These are phyloP conservation scores for Stellera chamaejasme DNA, from an alignment of 345 rosid species.

Conservation along the genomic window DNA sequence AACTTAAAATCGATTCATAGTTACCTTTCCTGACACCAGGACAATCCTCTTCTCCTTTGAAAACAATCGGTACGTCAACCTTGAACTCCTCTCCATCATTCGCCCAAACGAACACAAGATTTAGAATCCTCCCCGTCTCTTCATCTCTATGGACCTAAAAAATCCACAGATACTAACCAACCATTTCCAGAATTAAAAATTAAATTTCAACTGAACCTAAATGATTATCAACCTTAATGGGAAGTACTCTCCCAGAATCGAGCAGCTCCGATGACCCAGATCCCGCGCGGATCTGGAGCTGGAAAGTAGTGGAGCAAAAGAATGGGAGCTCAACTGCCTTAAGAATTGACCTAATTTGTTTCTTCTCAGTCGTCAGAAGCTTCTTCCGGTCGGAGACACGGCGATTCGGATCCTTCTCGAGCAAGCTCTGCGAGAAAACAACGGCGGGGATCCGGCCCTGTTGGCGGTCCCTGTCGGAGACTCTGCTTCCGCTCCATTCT, in stretches of 20 bases:
- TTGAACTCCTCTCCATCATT: slow-evolving; percentile 61
- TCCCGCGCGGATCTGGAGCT: slow-evolving; percentile 65
- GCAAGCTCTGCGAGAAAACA: slow-evolving; percentile 42
- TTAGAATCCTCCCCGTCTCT: slow-evolving; percentile 69
- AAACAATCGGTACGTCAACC: slow-evolving; percentile 81
- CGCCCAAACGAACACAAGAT: slow-evolving; percentile 91
- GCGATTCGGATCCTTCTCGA: slow-evolving; percentile 19
- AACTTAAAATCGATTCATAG: neutral
- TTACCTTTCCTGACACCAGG: slow-evolving; percentile 81
- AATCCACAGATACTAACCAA: slow-evolving; percentile 7
- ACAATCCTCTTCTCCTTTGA: slow-evolving; percentile 67
- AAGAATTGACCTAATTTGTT: slow-evolving; percentile 52
- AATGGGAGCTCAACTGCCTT: slow-evolving; percentile 42
- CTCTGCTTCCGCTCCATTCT: slow-evolving; percentile 41
- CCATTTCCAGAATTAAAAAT: slow-evolving; percentile 1
- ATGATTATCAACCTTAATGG: slow-evolving; percentile 48
- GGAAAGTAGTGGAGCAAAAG: slow-evolving; percentile 58
- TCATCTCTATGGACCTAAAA: slow-evolving; percentile 73
- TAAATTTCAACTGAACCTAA: neutral
- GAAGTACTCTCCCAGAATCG: slow-evolving; percentile 72
- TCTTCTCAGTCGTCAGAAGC: slow-evolving; percentile 45
- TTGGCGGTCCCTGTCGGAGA: slow-evolving; percentile 35
- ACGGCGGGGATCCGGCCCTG: slow-evolving; percentile 70
- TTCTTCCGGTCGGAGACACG: slow-evolving; percentile 27
- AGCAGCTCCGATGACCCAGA: slow-evolving; percentile 46